phyloP scores from a whole-genome alignment of 2,329 filamentous ascomycete genomes.

The Fusarium anguioides region DNA sequence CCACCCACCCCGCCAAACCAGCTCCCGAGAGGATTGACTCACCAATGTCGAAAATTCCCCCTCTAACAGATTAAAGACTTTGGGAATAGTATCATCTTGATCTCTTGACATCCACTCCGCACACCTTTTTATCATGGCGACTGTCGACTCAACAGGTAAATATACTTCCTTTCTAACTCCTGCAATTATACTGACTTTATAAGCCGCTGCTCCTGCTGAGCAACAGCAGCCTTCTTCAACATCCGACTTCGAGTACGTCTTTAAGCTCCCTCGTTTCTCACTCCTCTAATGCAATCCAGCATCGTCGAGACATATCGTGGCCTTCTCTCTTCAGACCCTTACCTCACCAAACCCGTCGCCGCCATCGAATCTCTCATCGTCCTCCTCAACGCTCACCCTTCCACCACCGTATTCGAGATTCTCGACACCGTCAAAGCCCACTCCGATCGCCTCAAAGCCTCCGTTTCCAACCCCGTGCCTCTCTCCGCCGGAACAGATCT shows the following conservation, averaged over 20 bases:
- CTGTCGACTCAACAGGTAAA: conserved; percentile 35
- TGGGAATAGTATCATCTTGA: conserved; percentile 37
- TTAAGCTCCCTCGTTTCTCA: not conserved
- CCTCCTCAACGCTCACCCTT: conserved; percentile 81
- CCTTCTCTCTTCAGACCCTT: conserved; percentile 73
- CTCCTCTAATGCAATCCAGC: conserved; percentile 47
- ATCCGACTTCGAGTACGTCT: conserved; percentile 45
- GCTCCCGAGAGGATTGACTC: conserved; percentile 9
- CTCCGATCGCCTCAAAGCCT: conserved; percentile 79
- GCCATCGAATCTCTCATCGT: conserved; percentile 92
- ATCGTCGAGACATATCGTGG: conserved; percentile 67
- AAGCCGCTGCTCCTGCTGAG: conserved; percentile 33
- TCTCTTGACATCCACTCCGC: not conserved
- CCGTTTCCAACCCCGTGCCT: conserved; percentile 88
- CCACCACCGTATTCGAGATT: conserved; percentile 92
- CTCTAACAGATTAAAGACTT: conserved; percentile 30
- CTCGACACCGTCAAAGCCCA: conserved; percentile 84
- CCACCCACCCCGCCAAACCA: conserved; percentile 42
- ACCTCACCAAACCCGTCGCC: conserved; percentile 94
- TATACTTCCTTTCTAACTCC: not conserved
- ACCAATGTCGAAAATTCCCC: conserved; percentile 40
- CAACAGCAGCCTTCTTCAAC: conserved; percentile 36
- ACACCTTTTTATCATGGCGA: conserved; percentile 28
- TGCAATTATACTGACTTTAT: not conserved
- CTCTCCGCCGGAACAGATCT: conserved; percentile 94